Conservation (phyloP, 495 filamentous ascomycete genomes). For the Penicillium paradoxum region DNA sequence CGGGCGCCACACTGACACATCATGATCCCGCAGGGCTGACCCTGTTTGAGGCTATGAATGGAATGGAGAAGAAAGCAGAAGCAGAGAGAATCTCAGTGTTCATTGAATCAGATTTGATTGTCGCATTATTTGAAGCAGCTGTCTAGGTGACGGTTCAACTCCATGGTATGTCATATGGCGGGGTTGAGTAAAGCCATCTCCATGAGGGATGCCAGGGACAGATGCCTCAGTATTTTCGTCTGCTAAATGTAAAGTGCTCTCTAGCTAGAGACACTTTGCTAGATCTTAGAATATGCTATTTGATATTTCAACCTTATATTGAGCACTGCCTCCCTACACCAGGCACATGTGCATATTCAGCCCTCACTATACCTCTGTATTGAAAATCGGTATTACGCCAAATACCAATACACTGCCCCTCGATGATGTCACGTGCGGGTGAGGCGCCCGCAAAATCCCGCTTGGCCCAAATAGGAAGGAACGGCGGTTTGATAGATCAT, state of each 20-base stretch:
- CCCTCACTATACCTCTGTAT: conserved; percentile 1
- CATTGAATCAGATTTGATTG: background rate
- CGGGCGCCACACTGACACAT: conserved; percentile 10
- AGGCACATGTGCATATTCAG: background rate
- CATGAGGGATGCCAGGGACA: background rate
- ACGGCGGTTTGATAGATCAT: background rate
- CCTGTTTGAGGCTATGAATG: background rate
- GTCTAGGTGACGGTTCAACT: background rate
- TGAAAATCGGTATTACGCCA: background rate
- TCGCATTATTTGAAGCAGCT: no score
- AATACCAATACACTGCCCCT: conserved; percentile 13
- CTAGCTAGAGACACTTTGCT: background rate
- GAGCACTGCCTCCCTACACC: no score
- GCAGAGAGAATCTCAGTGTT: background rate
- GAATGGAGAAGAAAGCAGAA: background rate
- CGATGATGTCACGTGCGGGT: conserved; percentile 33
- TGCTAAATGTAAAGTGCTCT: no score
- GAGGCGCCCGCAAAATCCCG: conserved; percentile 15
- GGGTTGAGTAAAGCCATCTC: background rate
- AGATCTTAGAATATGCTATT: background rate
- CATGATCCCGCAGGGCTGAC: background rate
- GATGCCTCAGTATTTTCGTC: no score
- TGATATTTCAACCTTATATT: background rate
- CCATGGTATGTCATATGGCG: background rate
- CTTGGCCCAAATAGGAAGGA: conserved; percentile 18